These are phyloP conservation scores for Penicillium desertorum DNA, from an alignment of 495 filamentous ascomycete genomes.

Conservation along the genomic window DNA sequence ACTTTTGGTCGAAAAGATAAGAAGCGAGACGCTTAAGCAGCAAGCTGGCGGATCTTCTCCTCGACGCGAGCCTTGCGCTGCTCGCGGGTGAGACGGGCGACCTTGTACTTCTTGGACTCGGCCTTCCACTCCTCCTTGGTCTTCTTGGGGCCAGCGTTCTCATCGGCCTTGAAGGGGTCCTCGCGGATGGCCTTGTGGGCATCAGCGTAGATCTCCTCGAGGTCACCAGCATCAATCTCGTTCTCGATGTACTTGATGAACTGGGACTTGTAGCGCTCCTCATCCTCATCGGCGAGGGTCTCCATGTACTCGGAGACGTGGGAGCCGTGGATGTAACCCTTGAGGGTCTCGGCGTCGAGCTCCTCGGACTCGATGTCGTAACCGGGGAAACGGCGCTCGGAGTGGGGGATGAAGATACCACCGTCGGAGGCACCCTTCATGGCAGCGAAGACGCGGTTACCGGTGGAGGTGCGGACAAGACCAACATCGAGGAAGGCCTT, in stretches of 20 bases:
- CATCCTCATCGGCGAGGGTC: slow-evolving; percentile 97
- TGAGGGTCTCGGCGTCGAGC: slow-evolving; percentile 92
- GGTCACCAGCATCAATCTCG: slow-evolving; percentile 90
- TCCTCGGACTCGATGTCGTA: slow-evolving; percentile 96
- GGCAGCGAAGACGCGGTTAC: slow-evolving; percentile 96
- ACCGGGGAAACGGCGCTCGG: slow-evolving; percentile 97
- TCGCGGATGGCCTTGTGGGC: slow-evolving; percentile 97
- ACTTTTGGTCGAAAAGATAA: slow-evolving; percentile 24
- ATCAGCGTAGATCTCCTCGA: slow-evolving; percentile 95
- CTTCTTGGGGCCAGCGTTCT: slow-evolving; percentile 79
- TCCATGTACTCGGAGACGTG: slow-evolving; percentile 99
- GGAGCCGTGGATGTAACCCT: slow-evolving; percentile 98
- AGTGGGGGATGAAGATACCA: slow-evolving; percentile 95
- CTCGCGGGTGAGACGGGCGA: slow-evolving; percentile 71
- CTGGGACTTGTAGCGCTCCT: slow-evolving; percentile 98
- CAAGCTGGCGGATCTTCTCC: slow-evolving; percentile 75
- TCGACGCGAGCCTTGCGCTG: slow-evolving; percentile 78
- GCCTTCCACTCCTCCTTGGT: slow-evolving; percentile 95
- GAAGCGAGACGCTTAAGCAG: slow-evolving; percentile 38
- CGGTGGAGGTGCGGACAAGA: slow-evolving; percentile 93
- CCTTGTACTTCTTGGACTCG: slow-evolving; percentile 86
- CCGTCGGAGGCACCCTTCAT: slow-evolving; percentile 99
- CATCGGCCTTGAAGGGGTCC: slow-evolving; percentile 94
- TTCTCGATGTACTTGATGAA: slow-evolving; percentile 97
- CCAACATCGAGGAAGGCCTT: slow-evolving; percentile 98